Evolutionary conservation across 805 yeast species (phyloP).

Genomic region (Hanseniaspora hatyaiensis): DNA sequence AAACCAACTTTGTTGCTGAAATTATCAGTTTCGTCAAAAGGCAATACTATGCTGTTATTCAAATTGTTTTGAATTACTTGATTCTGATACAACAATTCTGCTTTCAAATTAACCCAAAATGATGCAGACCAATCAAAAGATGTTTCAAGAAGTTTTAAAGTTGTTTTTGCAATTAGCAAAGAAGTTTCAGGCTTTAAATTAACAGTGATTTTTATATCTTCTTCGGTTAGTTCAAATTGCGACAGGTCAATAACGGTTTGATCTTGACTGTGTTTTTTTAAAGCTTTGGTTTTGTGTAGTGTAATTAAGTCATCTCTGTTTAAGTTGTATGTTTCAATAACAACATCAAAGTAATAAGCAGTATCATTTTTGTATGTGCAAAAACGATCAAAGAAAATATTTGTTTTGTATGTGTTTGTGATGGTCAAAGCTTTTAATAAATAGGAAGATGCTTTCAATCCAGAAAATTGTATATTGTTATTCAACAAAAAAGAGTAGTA

Average conservation of each 20-base stretch:
- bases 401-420: no score
- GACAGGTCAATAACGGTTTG: no score
- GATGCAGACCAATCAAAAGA: not conserved
- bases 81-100: no score
- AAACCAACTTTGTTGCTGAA: not conserved
- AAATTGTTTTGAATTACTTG: no score
- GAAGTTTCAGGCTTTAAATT: not conserved
- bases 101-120: constrained; percentile 4
- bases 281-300: no score
- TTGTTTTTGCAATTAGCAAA: not conserved
- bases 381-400: no score
- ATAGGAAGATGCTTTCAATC: constrained; percentile 8
- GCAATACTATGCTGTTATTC: no score
- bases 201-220: constrained; percentile 6
- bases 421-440: not conserved
- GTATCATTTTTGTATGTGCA: no score
- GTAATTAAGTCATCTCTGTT: no score
- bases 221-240: no score
- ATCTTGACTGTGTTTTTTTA: no score
- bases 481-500: constrained; percentile 37
- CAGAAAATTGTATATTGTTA: not conserved
- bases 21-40: constrained; percentile 3
- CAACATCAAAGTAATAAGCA: no score
- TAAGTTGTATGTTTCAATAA: not conserved
- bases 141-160: not conserved